These are phyloP conservation scores for Eucalyptus melliodora DNA, from an alignment of 345 rosid genomes.

Conservation along the genomic window DNA sequence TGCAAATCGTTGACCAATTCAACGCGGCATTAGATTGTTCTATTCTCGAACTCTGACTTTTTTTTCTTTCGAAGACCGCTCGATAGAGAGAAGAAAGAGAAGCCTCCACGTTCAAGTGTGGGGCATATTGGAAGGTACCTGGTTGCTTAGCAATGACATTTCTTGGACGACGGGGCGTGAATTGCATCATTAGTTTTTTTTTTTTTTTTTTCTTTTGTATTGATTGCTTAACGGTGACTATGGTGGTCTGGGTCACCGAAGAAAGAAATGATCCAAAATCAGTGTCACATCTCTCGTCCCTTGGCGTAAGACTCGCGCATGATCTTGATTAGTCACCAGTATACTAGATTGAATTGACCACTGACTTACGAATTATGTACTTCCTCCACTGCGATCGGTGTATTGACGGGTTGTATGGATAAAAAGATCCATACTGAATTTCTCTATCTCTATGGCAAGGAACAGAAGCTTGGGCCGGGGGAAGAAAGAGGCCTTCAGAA, in stretches of 20 bases:
- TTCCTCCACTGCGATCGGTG: not conserved
- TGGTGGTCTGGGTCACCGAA: not conserved
- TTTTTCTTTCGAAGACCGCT: not conserved
- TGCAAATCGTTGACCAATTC: not conserved
- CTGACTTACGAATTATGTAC: not conserved
- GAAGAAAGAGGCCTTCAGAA: not conserved
- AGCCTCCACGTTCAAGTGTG: not conserved
- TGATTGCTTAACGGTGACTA: not conserved
- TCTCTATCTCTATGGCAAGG: not conserved
- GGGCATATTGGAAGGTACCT: not conserved
- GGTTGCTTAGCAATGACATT: not conserved
- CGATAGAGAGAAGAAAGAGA: not conserved
- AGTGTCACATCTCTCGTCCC: not conserved
- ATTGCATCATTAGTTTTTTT: not conserved
- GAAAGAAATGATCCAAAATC: not conserved
- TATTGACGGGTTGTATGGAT: not conserved
- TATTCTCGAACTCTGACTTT: not conserved
- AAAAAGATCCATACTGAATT: accelerated
- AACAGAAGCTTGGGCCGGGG: not conserved
- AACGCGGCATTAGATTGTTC: not conserved
- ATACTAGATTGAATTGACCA: not conserved
- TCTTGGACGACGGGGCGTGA: not conserved
- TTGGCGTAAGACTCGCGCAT: accelerated
- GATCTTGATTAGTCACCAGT: not conserved
- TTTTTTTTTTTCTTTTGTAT: not conserved